These are phyloP conservation scores for Grosmannia serpens DNA, from an alignment of 2,329 filamentous ascomycete genomes.

Conservation along the genomic window DNA sequence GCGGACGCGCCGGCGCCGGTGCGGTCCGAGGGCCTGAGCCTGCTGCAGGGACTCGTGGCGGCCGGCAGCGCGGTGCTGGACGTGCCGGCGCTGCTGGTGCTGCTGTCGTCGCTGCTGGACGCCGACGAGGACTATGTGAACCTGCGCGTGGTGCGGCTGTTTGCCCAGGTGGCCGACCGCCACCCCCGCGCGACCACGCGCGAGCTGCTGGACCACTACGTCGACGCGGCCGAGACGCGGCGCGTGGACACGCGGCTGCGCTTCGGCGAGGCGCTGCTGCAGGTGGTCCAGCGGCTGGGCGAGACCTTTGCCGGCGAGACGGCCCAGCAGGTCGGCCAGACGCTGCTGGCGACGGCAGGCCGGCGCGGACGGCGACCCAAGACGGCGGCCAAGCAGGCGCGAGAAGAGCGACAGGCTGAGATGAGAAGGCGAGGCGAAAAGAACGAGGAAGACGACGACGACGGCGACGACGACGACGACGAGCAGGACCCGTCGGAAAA, in stretches of 20 bases:
- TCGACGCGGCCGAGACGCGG: slow-evolving; percentile 48
- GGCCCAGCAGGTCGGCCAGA: slow-evolving; percentile 41
- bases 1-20: slow-evolving; percentile 53
- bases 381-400: slow-evolving; percentile 43
- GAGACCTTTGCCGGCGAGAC: slow-evolving; percentile 42
- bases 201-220: slow-evolving; percentile 56
- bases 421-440: slow-evolving; percentile 31
- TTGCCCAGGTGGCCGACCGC: slow-evolving; percentile 47
- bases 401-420: slow-evolving; percentile 35
- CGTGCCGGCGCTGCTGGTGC: slow-evolving; percentile 50
- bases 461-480: slow-evolving; percentile 41
- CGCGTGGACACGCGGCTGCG: slow-evolving; percentile 53
- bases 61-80: slow-evolving; percentile 48
- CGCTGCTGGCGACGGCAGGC: slow-evolving; percentile 51
- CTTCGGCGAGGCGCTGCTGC: slow-evolving; percentile 55
- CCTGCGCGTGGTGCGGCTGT: slow-evolving; percentile 53
- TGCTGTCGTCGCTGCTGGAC: slow-evolving; percentile 52
- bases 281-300: slow-evolving; percentile 50
- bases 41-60: slow-evolving; percentile 46
- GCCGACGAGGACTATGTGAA: slow-evolving; percentile 64
- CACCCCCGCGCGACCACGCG: slow-evolving; percentile 51
- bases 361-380: slow-evolving; percentile 50
- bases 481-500: slow-evolving; percentile 33
- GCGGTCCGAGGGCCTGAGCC: slow-evolving; percentile 51
- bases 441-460: slow-evolving; percentile 37